phyloP scores from a whole-genome alignment of 306 rosid genomes.

The Bauhinia variegata region DNA sequence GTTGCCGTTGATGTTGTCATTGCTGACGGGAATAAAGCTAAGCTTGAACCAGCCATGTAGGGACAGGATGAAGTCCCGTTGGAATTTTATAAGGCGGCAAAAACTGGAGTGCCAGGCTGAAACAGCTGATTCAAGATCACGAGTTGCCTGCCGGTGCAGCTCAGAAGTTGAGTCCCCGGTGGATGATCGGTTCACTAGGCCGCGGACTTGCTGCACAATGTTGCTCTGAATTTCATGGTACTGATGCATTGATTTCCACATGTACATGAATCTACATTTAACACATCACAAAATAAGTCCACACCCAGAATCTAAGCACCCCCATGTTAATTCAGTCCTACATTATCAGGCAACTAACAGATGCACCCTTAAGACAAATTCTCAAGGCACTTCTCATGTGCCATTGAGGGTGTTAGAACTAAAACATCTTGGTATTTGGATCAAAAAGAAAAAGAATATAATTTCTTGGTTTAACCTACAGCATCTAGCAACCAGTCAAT shows the following conservation, averaged over 20 bases:
- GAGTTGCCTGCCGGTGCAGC: conserved; percentile 91
- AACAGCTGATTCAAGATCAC: conserved; percentile 89
- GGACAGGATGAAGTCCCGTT: conserved; percentile 74
- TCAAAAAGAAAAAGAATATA: neutral
- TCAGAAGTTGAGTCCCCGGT: conserved; percentile 85
- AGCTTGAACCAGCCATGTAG: conserved; percentile 92
- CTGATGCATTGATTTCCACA: conserved; percentile 96
- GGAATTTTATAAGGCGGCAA: conserved; percentile 81
- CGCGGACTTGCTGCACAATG: conserved; percentile 95
- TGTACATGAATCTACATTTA: conserved; percentile 84
- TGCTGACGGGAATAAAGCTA: conserved; percentile 68
- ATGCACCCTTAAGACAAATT: conserved; percentile 8
- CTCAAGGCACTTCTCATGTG: conserved; percentile 5
- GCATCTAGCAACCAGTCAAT: conserved; percentile 35
- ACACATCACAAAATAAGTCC: conserved; percentile 33
- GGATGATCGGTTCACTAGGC: conserved; percentile 72
- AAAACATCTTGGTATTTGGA: too few relatives aligned
- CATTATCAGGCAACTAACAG: conserved; percentile 4
- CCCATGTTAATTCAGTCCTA: neutral
- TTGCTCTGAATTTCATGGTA: conserved; percentile 85
- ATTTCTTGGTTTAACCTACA: conserved; percentile 24
- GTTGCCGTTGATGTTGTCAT: conserved; percentile 51
- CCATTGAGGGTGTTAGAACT: too few relatives aligned
- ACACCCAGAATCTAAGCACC: conserved; percentile 20
- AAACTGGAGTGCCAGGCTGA: conserved; percentile 93